These are phyloP conservation scores for Dichotomocladium elegans DNA, from an alignment of 371 early-diverging fungal species.

Conservation along the genomic window DNA sequence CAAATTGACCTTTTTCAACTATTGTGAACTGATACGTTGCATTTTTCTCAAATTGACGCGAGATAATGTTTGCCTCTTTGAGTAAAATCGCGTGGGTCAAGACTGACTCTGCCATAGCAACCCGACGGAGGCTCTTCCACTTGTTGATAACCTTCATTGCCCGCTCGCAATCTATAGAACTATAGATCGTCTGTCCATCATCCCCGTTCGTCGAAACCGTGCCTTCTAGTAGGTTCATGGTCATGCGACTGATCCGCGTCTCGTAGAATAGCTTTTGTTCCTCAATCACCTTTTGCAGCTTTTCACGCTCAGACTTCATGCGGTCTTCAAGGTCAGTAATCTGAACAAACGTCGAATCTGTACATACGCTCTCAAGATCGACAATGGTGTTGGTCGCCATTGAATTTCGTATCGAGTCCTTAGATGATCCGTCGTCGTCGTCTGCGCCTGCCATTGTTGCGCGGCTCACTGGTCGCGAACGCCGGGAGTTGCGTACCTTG, in stretches of 20 bases:
- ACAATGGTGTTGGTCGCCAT: conserved; percentile 24
- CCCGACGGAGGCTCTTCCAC: conserved; percentile 65
- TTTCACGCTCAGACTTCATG: conserved; percentile 46
- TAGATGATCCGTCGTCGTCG: conserved; percentile 43
- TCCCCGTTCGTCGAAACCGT: too few relatives aligned
- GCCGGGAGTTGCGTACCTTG: conserved; percentile 49
- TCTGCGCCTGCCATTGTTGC: conserved; percentile 41
- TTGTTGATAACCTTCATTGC: conserved; percentile 43
- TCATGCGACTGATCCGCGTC: conserved; percentile 49
- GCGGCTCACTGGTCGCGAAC: conserved; percentile 52
- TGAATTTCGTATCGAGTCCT: conserved; percentile 44
- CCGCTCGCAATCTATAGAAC: conserved; percentile 46
- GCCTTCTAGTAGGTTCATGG: conserved; percentile 29
- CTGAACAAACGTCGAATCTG: conserved; percentile 30
- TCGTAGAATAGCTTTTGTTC: conserved; percentile 56
- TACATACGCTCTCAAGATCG: conserved; percentile 43
- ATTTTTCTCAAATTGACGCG: conserved; percentile 72
- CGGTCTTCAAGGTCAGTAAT: conserved; percentile 45
- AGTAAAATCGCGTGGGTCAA: conserved; percentile 67
- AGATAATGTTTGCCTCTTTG: conserved; percentile 87
- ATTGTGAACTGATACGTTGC: conserved; percentile 81
- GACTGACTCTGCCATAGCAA: conserved; percentile 73
- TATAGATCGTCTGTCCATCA: too few relatives aligned
- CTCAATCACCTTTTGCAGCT: conserved; percentile 46
- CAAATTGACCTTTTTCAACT: conserved; percentile 53